Percentiles rank a stretch among this genome's conserved stretches.
phyloP scores from a whole-genome alignment of 495 filamentous ascomycete genomes.

The Penicillium maclennaniae region DNA sequence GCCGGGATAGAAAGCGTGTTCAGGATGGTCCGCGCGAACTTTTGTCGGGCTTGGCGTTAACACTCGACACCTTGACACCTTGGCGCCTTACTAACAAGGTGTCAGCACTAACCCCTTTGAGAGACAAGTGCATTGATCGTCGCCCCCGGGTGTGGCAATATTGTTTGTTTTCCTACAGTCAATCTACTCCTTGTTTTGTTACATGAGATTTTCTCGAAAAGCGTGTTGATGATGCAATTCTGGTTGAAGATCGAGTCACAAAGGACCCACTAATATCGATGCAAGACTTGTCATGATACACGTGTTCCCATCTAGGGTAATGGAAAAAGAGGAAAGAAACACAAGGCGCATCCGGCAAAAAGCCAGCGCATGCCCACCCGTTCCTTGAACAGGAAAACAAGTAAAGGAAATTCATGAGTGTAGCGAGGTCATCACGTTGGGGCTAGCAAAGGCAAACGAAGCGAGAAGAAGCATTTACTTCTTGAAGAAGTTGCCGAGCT shows the following conservation, averaged over 20 bases:
- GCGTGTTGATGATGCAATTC: constrained; percentile 5
- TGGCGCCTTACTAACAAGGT: background rate
- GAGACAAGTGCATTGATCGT: background rate
- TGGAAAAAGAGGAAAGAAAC: constrained; percentile 4
- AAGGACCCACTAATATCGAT: constrained; percentile 16
- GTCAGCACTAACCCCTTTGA: constrained; percentile 23
- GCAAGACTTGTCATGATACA: constrained; percentile 21
- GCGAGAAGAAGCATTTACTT: constrained; percentile 24
- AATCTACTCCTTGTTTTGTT: background rate
- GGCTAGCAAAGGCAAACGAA: constrained; percentile 5
- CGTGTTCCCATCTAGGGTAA: constrained; percentile 4
- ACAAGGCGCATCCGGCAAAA: constrained; percentile 3
- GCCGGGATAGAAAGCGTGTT: constrained; percentile 14
- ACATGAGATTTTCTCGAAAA: background rate
- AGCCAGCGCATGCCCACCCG: constrained; percentile 13
- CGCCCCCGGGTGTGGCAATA: constrained; percentile 12
- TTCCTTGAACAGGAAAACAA: constrained; percentile 10
- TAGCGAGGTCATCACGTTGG: constrained; percentile 15
- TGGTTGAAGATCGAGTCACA: constrained; percentile 5
- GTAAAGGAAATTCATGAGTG: constrained; percentile 27
- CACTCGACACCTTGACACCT: background rate
- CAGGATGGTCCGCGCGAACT: constrained; percentile 38
- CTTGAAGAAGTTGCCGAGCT: constrained; percentile 44
- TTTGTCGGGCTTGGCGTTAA: constrained; percentile 40
- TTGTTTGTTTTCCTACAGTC: background rate